A percentile compares a stretch with the other conserved stretches of the same genome.
phyloP scores from a whole-genome alignment of 257 asterid genomes.

The Lavandula angustifolia region DNA sequence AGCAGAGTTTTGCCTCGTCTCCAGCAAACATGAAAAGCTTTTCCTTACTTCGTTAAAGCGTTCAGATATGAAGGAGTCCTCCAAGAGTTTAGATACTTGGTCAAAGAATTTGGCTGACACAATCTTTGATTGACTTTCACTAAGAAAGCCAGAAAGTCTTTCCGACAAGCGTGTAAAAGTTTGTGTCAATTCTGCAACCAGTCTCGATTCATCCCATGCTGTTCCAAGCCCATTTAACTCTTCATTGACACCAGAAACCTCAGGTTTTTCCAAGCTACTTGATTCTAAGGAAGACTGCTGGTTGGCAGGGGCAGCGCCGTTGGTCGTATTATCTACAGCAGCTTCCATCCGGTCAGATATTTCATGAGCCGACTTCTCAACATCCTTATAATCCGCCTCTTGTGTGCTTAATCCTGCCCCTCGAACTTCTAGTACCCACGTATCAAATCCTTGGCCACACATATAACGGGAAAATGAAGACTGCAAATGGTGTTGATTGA shows the following conservation, averaged over 20 bases:
- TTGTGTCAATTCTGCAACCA: constrained; percentile 69
- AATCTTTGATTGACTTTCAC: constrained; percentile 73
- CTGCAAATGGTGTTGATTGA: constrained; percentile 49
- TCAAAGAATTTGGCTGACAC: constrained; percentile 84
- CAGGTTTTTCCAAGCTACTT: constrained; percentile 42
- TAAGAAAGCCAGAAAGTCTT: constrained; percentile 89
- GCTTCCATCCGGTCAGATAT: constrained; percentile 66
- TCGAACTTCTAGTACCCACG: constrained; percentile 96
- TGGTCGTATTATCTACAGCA: constrained; percentile 51
- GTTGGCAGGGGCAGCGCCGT: constrained; percentile 42
- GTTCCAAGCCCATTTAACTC: constrained; percentile 49
- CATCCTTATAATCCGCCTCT: constrained; percentile 52
- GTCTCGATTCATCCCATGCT: constrained; percentile 72
- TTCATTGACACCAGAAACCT: constrained; percentile 42
- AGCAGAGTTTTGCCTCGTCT: constrained; percentile 65
- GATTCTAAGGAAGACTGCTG: constrained; percentile 42
- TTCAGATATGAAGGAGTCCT: constrained; percentile 68
- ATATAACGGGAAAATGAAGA: constrained; percentile 95
- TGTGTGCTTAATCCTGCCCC: constrained; percentile 91
- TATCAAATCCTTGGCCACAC: constrained; percentile 98
- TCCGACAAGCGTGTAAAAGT: constrained; percentile 77
- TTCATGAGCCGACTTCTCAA: constrained; percentile 62
- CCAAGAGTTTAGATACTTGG: constrained; percentile 74
- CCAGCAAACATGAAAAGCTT: constrained; percentile 59
- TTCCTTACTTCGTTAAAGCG: constrained; percentile 65